Percentiles rank a stretch among this genome's conserved stretches.
phyloP scores from a whole-genome alignment of 2,329 filamentous ascomycete genomes.

The Tolypocladium nubicola region DNA sequence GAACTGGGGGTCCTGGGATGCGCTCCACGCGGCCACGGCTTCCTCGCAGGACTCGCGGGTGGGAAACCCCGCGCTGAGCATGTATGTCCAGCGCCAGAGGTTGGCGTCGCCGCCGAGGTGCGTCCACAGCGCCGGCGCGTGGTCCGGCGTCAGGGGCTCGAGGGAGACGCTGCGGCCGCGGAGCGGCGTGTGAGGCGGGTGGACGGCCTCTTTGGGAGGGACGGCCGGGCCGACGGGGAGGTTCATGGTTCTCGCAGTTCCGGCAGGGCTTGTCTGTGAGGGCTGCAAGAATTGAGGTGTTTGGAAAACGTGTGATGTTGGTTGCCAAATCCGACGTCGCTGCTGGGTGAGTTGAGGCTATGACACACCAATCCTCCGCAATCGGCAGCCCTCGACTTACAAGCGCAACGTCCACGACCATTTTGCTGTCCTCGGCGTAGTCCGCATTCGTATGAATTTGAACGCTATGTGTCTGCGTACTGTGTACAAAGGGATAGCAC shows the following conservation, averaged over 20 bases:
- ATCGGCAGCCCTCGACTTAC: not conserved
- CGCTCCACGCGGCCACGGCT: constrained; percentile 10
- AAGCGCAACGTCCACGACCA: not conserved
- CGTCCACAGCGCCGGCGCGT: constrained; percentile 17
- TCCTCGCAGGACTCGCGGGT: constrained; percentile 9
- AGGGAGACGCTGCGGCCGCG: constrained; percentile 20
- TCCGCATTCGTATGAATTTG: no score
- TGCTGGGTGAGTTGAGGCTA: not conserved
- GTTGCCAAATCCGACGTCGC: not conserved
- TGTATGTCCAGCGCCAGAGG: constrained; percentile 21
- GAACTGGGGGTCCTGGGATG: constrained; percentile 25
- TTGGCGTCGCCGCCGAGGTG: constrained; percentile 22
- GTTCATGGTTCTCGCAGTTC: not conserved
- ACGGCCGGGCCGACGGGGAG: not conserved
- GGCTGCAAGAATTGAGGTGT: not conserved
- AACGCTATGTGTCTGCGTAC: no score
- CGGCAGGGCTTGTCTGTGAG: not conserved
- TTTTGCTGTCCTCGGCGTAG: not conserved
- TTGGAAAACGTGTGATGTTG: not conserved
- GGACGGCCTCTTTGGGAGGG: not conserved
- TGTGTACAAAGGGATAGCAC: no score
- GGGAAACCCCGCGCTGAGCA: constrained; percentile 15
- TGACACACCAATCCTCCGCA: not conserved
- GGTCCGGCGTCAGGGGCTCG: constrained; percentile 13
- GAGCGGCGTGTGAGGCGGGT: constrained; percentile 9